These are phyloP conservation scores for Colletotrichum falcatum DNA, from an alignment of 2,329 filamentous ascomycete species.

Conservation along the genomic window DNA sequence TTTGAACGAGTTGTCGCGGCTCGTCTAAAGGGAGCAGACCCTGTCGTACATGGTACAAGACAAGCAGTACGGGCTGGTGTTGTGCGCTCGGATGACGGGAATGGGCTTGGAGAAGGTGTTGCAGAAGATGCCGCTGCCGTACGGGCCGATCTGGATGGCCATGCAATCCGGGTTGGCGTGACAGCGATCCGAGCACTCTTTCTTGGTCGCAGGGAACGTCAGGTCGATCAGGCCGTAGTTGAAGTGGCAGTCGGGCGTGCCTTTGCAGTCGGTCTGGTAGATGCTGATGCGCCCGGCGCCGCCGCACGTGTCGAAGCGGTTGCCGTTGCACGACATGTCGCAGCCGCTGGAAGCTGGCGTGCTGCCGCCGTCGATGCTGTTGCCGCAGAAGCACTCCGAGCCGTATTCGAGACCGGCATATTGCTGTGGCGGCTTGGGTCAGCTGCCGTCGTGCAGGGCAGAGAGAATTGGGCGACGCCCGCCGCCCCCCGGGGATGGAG, in stretches of 20 bases:
- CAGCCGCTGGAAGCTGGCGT: conserved; percentile 54
- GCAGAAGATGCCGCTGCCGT: neutral
- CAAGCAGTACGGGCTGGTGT: neutral
- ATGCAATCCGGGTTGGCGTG: neutral
- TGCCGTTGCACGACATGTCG: conserved; percentile 64
- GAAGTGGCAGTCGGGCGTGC: neutral
- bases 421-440: neutral
- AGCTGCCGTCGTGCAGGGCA: neutral
- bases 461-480: too few species aligned
- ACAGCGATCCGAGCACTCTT: too few species aligned
- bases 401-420: conserved; percentile 65
- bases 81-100: neutral
- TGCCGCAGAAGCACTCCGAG: conserved; percentile 64
- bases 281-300: conserved; percentile 56
- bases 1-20: too few species aligned
- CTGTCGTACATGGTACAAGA: neutral
- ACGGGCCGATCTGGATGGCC: neutral
- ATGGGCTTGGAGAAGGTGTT: neutral
- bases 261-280: conserved; percentile 42
- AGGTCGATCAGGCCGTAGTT: neutral
- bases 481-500: neutral
- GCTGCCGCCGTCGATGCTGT: conserved; percentile 57
- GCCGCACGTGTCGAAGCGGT: conserved; percentile 57
- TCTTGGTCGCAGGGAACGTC: too few species aligned
- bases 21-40: neutral